Base-by-base conservation (phyloP, 2,329 filamentous ascomycete genomes). In the Fonsecaea monophora region DNA sequence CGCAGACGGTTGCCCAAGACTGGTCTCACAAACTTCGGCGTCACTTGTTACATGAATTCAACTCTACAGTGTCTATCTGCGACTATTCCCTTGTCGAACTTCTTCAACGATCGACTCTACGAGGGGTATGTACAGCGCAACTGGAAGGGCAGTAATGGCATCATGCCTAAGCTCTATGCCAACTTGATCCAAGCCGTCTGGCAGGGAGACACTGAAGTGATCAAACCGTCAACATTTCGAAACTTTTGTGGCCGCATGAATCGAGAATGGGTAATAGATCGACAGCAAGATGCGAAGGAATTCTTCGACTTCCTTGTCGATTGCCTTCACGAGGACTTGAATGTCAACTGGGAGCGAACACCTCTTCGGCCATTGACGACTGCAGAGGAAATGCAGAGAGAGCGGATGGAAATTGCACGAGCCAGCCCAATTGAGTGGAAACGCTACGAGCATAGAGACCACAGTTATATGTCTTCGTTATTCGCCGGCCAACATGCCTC, bases 1-100 rank as follows among this genome's bases (percentile, higher is more conserved):
- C 76, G 79, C 13, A 78, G 82, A 34, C 80, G 80, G 77, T 82
- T 87, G 72, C 85, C 88, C n/a, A 82, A 82, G 40, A 90, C 92
- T 10, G 94, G 94, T 0, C 83, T 97, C 12, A 81, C 88, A 66
- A 97, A 97, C 73, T 91, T 92, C 48, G 87, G 88, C 0, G 89
- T 90, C 55, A 94, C 91, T 71, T 97, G 94, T 77, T 97, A 97
- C 75, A 93, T 95, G 83, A 97, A 97, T 78, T 90, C 92, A n/a
- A 89, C 90, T 0, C 82, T 98, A 32, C 94, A 98, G 78, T 91
- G 90, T 67, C 81, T 97, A 18, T 90, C 91, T 66, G 90, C 89
- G 1, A 94, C 93, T 0, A 80, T 84, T 8, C 81, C 84, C 18
- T 78, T 90, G 50, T 86, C 85, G 75, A 86, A 75, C 79, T 87